Evolutionary conservation across 2,329 filamentous ascomycete genomes (phyloP), one percentile per base, ranked within the genome.

Genomic region (Neonectria hederae): DNA sequence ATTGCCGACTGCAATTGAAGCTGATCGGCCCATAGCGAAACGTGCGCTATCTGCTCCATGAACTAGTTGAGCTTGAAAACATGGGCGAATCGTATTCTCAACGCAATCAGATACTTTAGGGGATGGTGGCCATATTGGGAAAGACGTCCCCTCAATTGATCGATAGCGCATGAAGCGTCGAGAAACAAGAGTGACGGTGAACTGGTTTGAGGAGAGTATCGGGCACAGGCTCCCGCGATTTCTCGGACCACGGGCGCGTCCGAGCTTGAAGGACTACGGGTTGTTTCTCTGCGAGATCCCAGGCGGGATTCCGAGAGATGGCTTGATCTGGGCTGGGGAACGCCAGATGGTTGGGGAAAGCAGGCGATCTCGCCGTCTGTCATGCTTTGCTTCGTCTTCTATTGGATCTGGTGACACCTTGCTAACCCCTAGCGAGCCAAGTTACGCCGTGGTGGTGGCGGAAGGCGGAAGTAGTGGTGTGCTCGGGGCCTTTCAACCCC

Each of bases 391-490:
- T 40, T 30, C 60, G 55, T 30, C 42, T 56, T 56, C 57, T 49
- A 65, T 65, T 67, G 65, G 66, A 59, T 51, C 62, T 32, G 56
- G 66, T 53, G 59, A 49, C 57, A 38, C 30, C 48, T 63, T 35
- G 52, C 52, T 51, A 32, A 35, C 64, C 49, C 66, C 59, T n/a
- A 69, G 54, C 55, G 43, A 63, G 42, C 35, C 42, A 64, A 68
- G 62, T 62, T 61, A 65, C 64, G 66, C 62, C 63, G 57, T 62
- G 62, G 69, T 67, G 63, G 69, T 72, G 67, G 70, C 69, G 69
- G 65, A 49, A 67, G 58, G 60, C 35, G 59, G 28, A 70, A 38
- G 52, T 63, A 56, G 65, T 72, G 69, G 71, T 73, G 71, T 70
- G 68, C 56, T 55, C 58, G 38, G 48, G 26, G 53, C 38, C 56